phyloP scores from a whole-genome alignment of 1,284 basidiomycete genomes.

The Cutaneotrichosporon sp. region DNA sequence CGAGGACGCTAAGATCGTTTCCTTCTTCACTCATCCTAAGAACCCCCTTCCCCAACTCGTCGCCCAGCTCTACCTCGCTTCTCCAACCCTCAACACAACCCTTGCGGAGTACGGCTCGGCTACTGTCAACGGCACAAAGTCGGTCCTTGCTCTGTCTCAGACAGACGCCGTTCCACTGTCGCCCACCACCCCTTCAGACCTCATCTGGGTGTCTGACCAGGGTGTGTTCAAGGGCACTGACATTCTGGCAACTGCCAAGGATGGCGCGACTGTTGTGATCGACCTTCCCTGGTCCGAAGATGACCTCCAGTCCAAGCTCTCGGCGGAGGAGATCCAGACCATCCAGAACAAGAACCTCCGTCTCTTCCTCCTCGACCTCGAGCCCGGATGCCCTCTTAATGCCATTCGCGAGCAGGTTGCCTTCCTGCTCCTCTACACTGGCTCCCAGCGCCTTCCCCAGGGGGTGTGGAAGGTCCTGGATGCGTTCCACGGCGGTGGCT shows the following conservation, averaged over 20 bases:
- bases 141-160: conserved; percentile 42
- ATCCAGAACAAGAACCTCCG: conserved; percentile 47
- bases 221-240: conserved; percentile 46
- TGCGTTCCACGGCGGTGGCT: conserved; percentile 44
- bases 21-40: conserved; percentile 47
- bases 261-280: conserved; percentile 45
- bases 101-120: conserved; percentile 44
- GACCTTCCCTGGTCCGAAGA: conserved; percentile 48
- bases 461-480: conserved; percentile 47
- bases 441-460: conserved; percentile 34
- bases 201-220: conserved; percentile 48
- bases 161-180: conserved; percentile 18
- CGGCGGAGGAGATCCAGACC: conserved; percentile 37
- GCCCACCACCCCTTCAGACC: conserved; percentile 29
- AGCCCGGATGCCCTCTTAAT: conserved; percentile 29
- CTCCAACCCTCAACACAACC: conserved; percentile 39
- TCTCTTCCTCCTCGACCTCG: conserved; percentile 48
- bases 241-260: conserved; percentile 38
- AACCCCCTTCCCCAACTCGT: conserved; percentile 46
- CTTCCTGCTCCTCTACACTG: conserved; percentile 50
- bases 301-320: conserved; percentile 45
- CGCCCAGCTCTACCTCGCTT: conserved; percentile 48
- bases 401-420: conserved; percentile 47
- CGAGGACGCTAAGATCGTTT: conserved; percentile 43
- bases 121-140: conserved; percentile 45